These are phyloP conservation scores for Ramularia endophylla DNA, from an alignment of 2,329 filamentous ascomycete species.

Conservation along the genomic window DNA sequence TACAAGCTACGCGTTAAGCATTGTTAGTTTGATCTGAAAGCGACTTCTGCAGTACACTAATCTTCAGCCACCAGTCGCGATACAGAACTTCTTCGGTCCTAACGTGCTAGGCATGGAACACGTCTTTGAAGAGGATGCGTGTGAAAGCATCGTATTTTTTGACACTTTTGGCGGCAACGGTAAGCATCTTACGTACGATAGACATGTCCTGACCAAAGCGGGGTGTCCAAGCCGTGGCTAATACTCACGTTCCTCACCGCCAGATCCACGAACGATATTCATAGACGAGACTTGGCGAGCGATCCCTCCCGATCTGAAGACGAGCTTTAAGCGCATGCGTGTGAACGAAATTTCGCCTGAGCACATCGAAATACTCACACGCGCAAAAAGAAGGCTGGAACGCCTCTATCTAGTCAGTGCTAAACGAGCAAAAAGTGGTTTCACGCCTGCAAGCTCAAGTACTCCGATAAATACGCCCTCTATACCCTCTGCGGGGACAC, in stretches of 20 bases:
- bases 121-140: slow-evolving; percentile 35
- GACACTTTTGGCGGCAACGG: slow-evolving; percentile 44
- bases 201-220: no score
- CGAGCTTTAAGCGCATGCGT: slow-evolving; percentile 15
- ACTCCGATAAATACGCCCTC: slow-evolving; percentile 27
- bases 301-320: slow-evolving; percentile 13
- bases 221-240: no score
- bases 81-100: slow-evolving; percentile 55
- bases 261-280: slow-evolving; percentile 42
- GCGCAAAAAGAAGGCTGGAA: slow-evolving; percentile 11
- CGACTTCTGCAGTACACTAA: no score
- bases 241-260: no score
- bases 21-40: neutral
- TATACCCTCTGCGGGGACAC: slow-evolving; percentile 3
- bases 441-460: slow-evolving; percentile 20
- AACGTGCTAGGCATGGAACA: slow-evolving; percentile 44
- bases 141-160: slow-evolving; percentile 49
- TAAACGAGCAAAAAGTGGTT: slow-evolving; percentile 17
- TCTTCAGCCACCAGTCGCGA: slow-evolving; percentile 29
- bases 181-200: no score
- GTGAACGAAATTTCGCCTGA: slow-evolving; percentile 25
- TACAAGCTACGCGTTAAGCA: slow-evolving; percentile 45
- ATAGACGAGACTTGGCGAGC: slow-evolving; percentile 51
- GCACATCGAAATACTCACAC: slow-evolving; percentile 32
- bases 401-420: slow-evolving; percentile 44